Evolutionary conservation across 2,329 filamentous ascomycete species (phyloP), one percentile per base, ranked within the genome.

Genomic region (Claviceps quebecensis): DNA sequence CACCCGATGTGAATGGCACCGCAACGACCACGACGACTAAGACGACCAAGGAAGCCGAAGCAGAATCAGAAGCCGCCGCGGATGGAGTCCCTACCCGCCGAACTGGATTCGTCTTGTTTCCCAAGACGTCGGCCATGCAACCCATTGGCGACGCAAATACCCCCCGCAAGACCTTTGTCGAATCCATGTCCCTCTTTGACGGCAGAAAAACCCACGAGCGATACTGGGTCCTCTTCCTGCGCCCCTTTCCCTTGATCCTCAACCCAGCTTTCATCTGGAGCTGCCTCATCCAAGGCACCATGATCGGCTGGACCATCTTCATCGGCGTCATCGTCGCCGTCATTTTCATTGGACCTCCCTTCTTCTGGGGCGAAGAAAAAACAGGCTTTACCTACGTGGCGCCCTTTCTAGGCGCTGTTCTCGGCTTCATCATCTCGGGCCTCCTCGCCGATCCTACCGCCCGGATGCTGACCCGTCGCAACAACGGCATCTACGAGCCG

Each of bases 261-360:
- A 90, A 96, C 63, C 90, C 89, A 0, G 87, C 86, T 7, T 87
- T 96, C 58, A 67, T 94, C 41, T 95, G 88, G 86, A 75, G 73
- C 23, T 75, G 73, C 60, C 72, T 96, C 3, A 87, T 90, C 48
- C 90, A 95, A 73, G 90, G 90, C 16, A 80, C 86, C 4, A 80
- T 95, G 62, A 95, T 96, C 61, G 91, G 90, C 56, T 97, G 91
- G 90, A 95, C 90, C 1, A 87, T 96, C 16, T 87, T 96, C 62
- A 91, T 95, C 57, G 86, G 87, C 52, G 84, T 93, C 54, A 81
- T 93, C 57, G 71, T 94, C 45, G 85, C 83, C n/a, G 80, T 83
- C 53, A 83, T 94, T 57, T 91, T 93, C 69, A 76, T 94, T 46
- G 83, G 84, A 2, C 83, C 84, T 2, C 87, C 87, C 1, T 78